These are phyloP conservation scores for Tetragonia tetragonoides DNA, from an alignment of 148 eudicot genomes.

Conservation along the genomic window DNA sequence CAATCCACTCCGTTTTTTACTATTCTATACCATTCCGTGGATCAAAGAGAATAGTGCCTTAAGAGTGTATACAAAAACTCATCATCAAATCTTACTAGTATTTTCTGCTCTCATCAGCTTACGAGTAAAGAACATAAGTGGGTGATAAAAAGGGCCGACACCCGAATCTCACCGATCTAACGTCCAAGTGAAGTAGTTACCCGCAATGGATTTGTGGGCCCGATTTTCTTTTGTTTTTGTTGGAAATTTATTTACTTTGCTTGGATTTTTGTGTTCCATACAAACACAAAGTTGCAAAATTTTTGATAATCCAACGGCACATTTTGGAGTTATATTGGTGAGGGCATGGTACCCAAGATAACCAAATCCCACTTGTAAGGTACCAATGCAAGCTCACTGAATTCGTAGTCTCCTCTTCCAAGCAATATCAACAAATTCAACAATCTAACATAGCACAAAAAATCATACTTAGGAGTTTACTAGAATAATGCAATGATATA, in stretches of 20 bases:
- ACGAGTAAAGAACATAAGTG: not conserved
- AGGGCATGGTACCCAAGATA: slow-evolving; percentile 6
- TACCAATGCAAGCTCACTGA: too few relatives aligned
- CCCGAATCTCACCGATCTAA: not conserved
- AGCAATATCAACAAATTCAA: too few relatives aligned
- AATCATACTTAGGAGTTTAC: too few relatives aligned
- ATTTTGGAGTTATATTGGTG: not conserved
- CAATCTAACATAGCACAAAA: too few relatives aligned
- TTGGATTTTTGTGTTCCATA: slow-evolving; percentile 1
- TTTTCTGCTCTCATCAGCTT: too few relatives aligned
- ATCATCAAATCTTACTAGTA: too few relatives aligned
- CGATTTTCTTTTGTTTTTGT: not conserved
- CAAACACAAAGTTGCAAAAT: not conserved
- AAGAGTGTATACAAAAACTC: too few relatives aligned
- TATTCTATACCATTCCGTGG: too few relatives aligned
- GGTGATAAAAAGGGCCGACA: not conserved
- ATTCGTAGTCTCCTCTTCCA: too few relatives aligned
- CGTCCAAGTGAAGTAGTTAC: not conserved
- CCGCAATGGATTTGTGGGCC: not conserved
- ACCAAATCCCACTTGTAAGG: not conserved
- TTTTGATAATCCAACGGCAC: not conserved
- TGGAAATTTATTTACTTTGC: not conserved
- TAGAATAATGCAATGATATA: too few relatives aligned
- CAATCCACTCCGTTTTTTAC: too few relatives aligned
- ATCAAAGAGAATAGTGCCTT: too few relatives aligned